These are phyloP conservation scores for Melaleuca alternifolia DNA, from an alignment of 345 rosid species.

Conservation along the genomic window DNA sequence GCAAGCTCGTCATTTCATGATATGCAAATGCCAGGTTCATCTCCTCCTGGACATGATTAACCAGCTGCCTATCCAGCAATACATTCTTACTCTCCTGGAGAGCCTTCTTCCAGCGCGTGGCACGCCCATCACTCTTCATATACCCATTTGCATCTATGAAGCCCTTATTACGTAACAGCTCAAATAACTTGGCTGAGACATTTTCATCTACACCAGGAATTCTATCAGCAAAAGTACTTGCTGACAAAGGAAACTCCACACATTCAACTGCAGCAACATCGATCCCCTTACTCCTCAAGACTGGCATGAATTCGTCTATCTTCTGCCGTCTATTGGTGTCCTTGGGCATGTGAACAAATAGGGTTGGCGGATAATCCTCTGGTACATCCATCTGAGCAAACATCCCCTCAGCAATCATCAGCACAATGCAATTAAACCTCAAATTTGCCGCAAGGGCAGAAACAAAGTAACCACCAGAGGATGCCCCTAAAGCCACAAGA, in stretches of 20 bases:
- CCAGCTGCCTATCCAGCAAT: conserved; percentile 32
- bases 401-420: conserved; percentile 86
- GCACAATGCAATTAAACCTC: conserved; percentile 55
- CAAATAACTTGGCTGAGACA: conserved; percentile 44
- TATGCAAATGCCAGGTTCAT: conserved; percentile 84
- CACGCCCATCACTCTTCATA: conserved; percentile 72
- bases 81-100: conserved; percentile 17
- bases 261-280: conserved; percentile 80
- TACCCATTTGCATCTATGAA: conserved; percentile 63
- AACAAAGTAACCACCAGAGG: conserved; percentile 87
- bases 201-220: conserved; percentile 40
- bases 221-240: conserved; percentile 45
- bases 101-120: conserved; percentile 54
- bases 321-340: conserved; percentile 50
- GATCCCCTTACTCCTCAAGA: conserved; percentile 47
- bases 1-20: conserved; percentile 94
- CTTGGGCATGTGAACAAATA: conserved; percentile 94
- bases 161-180: conserved; percentile 42
- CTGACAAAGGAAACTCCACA: conserved; percentile 47
- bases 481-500: conserved; percentile 84
- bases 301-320: conserved; percentile 42
- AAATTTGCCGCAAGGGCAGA: conserved; percentile 55
- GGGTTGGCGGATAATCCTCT: conserved; percentile 62
- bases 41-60: conserved; percentile 76
- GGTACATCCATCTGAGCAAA: conserved; percentile 50